Evolutionary conservation across 2,329 filamentous ascomycete genomes (phyloP).

Genomic region (Ascosphaera aggregata): DNA sequence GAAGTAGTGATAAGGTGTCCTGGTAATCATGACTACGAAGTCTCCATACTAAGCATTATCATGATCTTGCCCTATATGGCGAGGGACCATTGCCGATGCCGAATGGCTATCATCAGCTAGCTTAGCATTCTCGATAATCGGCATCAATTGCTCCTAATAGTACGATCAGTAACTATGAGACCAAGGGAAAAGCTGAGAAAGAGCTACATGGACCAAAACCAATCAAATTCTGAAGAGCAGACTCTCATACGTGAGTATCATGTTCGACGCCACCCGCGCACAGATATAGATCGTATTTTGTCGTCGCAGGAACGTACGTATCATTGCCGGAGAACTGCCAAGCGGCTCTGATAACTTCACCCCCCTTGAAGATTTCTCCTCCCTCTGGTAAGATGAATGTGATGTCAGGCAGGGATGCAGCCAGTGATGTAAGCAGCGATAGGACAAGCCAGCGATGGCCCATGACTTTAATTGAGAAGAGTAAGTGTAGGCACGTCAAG

Average conservation of each 20-base stretch:
- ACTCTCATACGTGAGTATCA: conserved; percentile 19
- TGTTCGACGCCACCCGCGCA: conserved; percentile 35
- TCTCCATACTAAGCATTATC: conserved; percentile 32
- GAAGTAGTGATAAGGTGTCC: conserved; percentile 6
- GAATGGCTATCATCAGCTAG: conserved; percentile 17
- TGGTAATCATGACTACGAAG: background rate
- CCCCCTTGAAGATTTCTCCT: conserved; percentile 26
- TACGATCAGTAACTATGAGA: conserved; percentile 1
- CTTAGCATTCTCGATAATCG: conserved; percentile 16
- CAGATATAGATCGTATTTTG: conserved; percentile 33
- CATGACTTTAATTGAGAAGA: too few relatives aligned
- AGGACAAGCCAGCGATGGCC: too few relatives aligned
- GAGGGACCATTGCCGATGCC: conserved; percentile 22
- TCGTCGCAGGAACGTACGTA: conserved; percentile 27
- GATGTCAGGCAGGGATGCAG: conserved; percentile 20
- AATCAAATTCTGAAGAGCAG: conserved; percentile 1
- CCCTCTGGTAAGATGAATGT: conserved; percentile 29
- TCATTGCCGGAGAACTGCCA: conserved; percentile 32
- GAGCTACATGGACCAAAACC: conserved; percentile 3
- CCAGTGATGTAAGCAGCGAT: conserved; percentile 11
- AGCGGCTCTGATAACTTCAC: conserved; percentile 27
- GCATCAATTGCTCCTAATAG: conserved; percentile 17
- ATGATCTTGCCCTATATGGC: conserved; percentile 20
- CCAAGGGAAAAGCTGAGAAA: conserved; percentile 2
- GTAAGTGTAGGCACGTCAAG: too few relatives aligned